These are phyloP conservation scores for Pistacia atlantica DNA, from an alignment of 345 rosid species.

Conservation along the genomic window DNA sequence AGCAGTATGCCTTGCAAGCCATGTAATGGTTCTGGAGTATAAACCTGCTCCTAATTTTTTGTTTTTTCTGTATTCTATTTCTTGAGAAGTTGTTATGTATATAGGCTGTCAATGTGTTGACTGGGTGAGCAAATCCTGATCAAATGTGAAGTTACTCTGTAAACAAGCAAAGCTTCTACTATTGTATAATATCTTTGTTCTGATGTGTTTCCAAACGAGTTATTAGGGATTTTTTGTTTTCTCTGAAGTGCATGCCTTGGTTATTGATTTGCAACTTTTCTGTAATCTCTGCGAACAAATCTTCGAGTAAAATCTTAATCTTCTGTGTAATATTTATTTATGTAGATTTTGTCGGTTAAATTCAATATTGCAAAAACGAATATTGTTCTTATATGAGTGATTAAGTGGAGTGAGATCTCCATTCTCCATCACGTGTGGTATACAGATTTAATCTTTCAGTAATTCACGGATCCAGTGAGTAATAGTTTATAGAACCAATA, in stretches of 20 bases:
- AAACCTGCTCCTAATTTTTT: not conserved
- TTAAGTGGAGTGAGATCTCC: not conserved
- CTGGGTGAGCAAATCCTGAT: not conserved
- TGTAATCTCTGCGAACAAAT: too few species aligned
- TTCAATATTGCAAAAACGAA: too few species aligned
- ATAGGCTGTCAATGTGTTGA: slow-evolving; percentile 15
- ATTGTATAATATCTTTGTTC: not conserved
- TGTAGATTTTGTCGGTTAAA: too few species aligned
- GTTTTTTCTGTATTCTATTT: not conserved
- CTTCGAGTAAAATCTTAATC: too few species aligned
- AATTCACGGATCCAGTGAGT: not conserved
- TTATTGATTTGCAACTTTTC: too few species aligned
- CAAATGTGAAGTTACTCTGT: not conserved
- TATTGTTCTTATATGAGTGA: too few species aligned
- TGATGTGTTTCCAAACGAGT: not conserved
- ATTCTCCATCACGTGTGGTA: not conserved
- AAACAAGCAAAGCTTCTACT: not conserved
- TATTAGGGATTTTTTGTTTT: not conserved
- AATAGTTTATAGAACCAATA: not conserved
- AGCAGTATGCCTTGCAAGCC: not conserved
- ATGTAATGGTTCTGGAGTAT: not conserved
- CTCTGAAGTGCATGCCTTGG: not conserved
- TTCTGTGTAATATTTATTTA: too few species aligned
- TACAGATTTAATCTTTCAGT: not conserved
- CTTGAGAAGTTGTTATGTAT: slow-evolving; percentile 17